Evolutionary conservation across 768 basidiomycete genomes (phyloP).

Genomic region (Exidia glandulosa): DNA sequence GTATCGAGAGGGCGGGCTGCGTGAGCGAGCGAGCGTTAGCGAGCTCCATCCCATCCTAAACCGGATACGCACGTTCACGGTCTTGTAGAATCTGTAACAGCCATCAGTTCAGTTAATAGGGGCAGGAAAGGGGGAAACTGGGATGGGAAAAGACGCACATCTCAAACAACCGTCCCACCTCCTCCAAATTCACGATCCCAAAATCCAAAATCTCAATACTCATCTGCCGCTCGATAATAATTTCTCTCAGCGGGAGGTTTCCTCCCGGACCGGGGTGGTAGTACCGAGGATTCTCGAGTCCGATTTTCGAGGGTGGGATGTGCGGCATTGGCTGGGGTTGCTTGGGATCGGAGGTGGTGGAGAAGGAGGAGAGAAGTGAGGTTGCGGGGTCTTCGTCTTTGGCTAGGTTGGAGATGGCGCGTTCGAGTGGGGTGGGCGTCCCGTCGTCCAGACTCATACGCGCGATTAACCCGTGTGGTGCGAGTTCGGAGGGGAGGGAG

Average conservation of each 20-base stretch:
- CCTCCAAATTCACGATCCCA: constrained; percentile 38
- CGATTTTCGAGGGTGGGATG: neutral
- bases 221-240: constrained; percentile 13
- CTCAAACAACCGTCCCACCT: constrained; percentile 39
- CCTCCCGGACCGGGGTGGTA: constrained; percentile 2
- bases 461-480: neutral
- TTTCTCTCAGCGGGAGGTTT: constrained; percentile 8
- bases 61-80: constrained; percentile 10
- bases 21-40: neutral
- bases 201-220: constrained; percentile 37
- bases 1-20: constrained; percentile 19
- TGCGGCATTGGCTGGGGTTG: neutral
- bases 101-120: neutral
- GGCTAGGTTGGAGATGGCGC: neutral
- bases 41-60: neutral
- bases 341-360: neutral
- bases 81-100: constrained; percentile 11
- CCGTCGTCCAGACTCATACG: neutral
- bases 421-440: neutral
- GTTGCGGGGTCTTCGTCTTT: neutral
- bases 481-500: neutral
- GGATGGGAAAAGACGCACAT: constrained; percentile 27
- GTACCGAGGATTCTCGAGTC: neutral
- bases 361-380: neutral
- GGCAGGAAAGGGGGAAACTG: neutral